Evolutionary conservation across 1,139 yeast species (phyloP).

Genomic region (Nematodospora anomalae): DNA sequence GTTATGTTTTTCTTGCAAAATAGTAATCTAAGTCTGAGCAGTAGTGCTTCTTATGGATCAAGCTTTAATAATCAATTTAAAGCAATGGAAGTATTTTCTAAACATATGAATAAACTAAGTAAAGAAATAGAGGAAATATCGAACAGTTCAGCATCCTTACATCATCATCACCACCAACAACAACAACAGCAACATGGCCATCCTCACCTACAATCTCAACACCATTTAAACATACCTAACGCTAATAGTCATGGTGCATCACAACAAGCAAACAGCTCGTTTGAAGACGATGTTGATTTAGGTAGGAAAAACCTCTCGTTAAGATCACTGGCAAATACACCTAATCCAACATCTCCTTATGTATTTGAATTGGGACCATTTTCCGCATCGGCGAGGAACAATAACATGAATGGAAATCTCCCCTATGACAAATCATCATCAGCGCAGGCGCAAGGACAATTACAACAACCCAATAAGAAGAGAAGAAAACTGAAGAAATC

Average conservation of each 20-base stretch:
- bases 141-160: not conserved
- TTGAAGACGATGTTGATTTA: conserved; percentile 15
- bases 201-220: conserved; percentile 10
- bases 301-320: conserved; percentile 13
- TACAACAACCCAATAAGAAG: not conserved
- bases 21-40: not conserved
- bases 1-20: conserved; percentile 12
- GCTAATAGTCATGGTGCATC: conserved; percentile 7
- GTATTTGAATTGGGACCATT: conserved; percentile 19
- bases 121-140: conserved; percentile 26
- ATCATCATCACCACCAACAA: conserved; percentile 9
- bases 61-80: conserved; percentile 14
- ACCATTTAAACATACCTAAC: conserved; percentile 5
- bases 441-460: conserved; percentile 8
- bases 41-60: not conserved
- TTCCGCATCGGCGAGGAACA: conserved; percentile 10
- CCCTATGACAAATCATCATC: conserved; percentile 9
- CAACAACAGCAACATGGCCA: conserved; percentile 9
- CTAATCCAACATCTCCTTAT: conserved; percentile 19
- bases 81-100: conserved; percentile 23
- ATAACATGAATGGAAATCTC: conserved; percentile 11
- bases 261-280: conserved; percentile 10
- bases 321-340: conserved; percentile 16
- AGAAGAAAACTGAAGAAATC: conserved; percentile 4
- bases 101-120: conserved; percentile 23